These are phyloP conservation scores for Nemophila menziesii DNA, from an alignment of 257 asterid genomes.

Conservation along the genomic window DNA sequence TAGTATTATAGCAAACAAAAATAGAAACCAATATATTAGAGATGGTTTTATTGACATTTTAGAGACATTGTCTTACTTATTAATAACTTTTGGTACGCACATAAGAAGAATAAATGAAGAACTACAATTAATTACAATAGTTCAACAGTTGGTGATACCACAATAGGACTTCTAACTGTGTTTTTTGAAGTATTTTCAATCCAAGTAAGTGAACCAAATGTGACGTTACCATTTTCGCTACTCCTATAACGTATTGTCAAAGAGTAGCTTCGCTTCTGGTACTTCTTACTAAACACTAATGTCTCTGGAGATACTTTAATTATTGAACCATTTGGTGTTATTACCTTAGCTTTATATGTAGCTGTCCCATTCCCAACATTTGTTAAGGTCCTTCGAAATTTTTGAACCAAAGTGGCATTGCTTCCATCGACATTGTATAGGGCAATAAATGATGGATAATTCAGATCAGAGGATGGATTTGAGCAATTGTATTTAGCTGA, in stretches of 20 bases:
- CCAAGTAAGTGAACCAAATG: slow-evolving; percentile 10
- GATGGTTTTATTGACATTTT: too few relatives aligned
- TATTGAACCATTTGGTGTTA: slow-evolving; percentile 2
- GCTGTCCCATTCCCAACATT: slow-evolving; percentile 5
- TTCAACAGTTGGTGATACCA: slow-evolving; percentile 2
- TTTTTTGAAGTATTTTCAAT: neutral
- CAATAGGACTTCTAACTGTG: slow-evolving; percentile 5
- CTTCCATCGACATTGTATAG: neutral
- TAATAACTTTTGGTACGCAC: too few relatives aligned
- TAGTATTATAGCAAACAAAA: too few relatives aligned
- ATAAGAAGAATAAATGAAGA: too few relatives aligned
- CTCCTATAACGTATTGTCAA: slow-evolving; percentile 4
- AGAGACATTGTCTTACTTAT: too few relatives aligned
- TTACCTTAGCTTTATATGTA: slow-evolving; percentile 1
- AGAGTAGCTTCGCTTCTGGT: slow-evolving; percentile 4
- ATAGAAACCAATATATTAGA: too few relatives aligned
- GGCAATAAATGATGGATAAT: slow-evolving; percentile 8
- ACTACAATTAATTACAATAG: neutral
- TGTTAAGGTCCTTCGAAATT: slow-evolving; percentile 5
- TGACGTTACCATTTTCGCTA: neutral
- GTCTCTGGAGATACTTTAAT: neutral
- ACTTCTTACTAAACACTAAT: neutral
- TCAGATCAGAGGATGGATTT: slow-evolving; percentile 8
- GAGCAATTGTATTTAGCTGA: slow-evolving; percentile 3
- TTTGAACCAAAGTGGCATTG: neutral